A percentile compares a stretch with the other conserved stretches of the same genome.
Conservation (phyloP, 441 rosid species). For the Gossypium armourianum region DNA sequence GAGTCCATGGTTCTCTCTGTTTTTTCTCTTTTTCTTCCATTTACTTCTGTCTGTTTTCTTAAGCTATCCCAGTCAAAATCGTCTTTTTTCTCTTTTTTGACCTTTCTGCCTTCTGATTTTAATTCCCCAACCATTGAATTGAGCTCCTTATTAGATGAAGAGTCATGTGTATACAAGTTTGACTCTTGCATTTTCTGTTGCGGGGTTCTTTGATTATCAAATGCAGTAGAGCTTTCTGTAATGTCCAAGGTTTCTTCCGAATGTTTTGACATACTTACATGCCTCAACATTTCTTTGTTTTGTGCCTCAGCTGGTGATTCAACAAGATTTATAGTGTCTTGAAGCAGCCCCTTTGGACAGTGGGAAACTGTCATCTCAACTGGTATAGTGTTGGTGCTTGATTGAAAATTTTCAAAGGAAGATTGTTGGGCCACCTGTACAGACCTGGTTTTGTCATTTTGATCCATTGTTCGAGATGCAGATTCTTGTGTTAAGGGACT, state of each 20-base stretch:
- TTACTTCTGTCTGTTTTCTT: slow-evolving; percentile 35
- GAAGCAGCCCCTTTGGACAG: slow-evolving; percentile 21
- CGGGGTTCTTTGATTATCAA: slow-evolving; percentile 23
- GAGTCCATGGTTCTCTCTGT: slow-evolving; percentile 42
- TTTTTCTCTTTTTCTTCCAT: slow-evolving; percentile 33
- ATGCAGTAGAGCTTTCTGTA: slow-evolving; percentile 31
- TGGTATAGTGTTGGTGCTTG: slow-evolving; percentile 24
- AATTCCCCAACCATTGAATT: slow-evolving; percentile 22
- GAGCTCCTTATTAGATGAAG: slow-evolving; percentile 24
- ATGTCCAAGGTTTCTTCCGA: slow-evolving; percentile 26
- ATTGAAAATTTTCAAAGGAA: slow-evolving; percentile 24
- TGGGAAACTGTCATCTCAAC: slow-evolving; percentile 19
- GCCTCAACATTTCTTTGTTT: slow-evolving; percentile 25
- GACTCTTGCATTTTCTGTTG: slow-evolving; percentile 27
- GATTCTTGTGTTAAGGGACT: slow-evolving; percentile 22
- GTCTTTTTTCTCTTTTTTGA: slow-evolving; percentile 35
- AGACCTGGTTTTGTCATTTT: slow-evolving; percentile 19
- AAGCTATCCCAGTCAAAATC: slow-evolving; percentile 52
- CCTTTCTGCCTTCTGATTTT: slow-evolving; percentile 33
- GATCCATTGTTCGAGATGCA: slow-evolving; percentile 20
- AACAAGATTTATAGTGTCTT: slow-evolving; percentile 20
- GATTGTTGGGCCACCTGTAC: slow-evolving; percentile 24
- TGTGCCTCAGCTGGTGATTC: slow-evolving; percentile 20
- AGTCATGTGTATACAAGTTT: slow-evolving; percentile 20
- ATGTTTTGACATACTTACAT: slow-evolving; percentile 14